These are phyloP conservation scores for Mallotus nudiflorus DNA, from an alignment of 345 rosid genomes.

Conservation along the genomic window DNA sequence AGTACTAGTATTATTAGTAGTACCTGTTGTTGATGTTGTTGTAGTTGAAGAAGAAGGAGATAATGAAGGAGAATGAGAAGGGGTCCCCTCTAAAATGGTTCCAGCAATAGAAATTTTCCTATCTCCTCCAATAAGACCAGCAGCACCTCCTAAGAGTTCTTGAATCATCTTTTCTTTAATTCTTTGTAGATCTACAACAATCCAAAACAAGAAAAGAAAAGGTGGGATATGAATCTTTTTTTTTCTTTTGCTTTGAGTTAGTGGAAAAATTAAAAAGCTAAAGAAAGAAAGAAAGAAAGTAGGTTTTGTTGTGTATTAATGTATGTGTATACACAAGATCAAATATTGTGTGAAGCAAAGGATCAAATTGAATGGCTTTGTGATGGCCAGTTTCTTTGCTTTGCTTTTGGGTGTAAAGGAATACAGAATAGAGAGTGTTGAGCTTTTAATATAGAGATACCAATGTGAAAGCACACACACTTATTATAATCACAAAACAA, in stretches of 20 bases:
- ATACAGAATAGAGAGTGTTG: slow-evolving; percentile 22
- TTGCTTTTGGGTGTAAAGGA: slow-evolving; percentile 23
- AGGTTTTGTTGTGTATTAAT: slow-evolving; percentile 33
- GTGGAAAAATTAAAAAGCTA: slow-evolving; percentile 44
- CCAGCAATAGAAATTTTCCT: slow-evolving; percentile 42
- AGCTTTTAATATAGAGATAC: slow-evolving; percentile 27
- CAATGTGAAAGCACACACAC: slow-evolving; percentile 18
- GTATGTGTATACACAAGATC: slow-evolving; percentile 25
- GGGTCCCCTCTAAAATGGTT: slow-evolving; percentile 46
- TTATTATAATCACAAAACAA: slow-evolving; percentile 18
- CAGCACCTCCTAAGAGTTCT: slow-evolving; percentile 57
- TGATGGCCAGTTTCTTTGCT: slow-evolving; percentile 8
- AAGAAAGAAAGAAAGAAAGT: slow-evolving; percentile 42
- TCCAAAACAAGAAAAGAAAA: slow-evolving; percentile 60
- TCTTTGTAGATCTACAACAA: slow-evolving; percentile 55
- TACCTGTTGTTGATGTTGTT: neutral
- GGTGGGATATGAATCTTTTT: slow-evolving; percentile 28
- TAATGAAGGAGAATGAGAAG: slow-evolving; percentile 33
- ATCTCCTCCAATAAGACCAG: slow-evolving; percentile 44
- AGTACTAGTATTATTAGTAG: neutral
- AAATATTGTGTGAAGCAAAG: slow-evolving; percentile 10
- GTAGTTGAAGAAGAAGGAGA: slow-evolving; percentile 19
- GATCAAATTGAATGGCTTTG: slow-evolving; percentile 28
- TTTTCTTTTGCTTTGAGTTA: slow-evolving; percentile 29
- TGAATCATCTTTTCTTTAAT: slow-evolving; percentile 55